Evolutionary conservation across 306 rosid species (phyloP), one percentile per base, ranked within the genome.

Genomic region (Spatholobus suberectus): DNA sequence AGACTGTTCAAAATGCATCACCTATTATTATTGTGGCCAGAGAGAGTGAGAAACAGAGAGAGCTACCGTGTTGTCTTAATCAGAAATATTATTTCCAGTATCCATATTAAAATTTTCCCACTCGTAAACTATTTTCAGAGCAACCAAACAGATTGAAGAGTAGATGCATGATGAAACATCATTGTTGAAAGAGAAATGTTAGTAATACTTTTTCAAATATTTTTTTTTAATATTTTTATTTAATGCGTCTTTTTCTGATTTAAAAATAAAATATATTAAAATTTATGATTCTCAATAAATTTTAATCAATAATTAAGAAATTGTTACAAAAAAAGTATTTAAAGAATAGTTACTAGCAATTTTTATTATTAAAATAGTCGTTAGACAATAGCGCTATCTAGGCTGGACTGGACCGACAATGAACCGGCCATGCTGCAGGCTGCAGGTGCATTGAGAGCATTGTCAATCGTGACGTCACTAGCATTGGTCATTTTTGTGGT

Each of bases 371-470:
- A 3, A 40, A 75, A n/a, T n/a, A n/a, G 57, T 4, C 1, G 83
- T 68, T 68, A 11, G 55, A 40, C 78, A 73, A 63, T 76, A 74
- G 57, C 57, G 52, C 58, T 47, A 43, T 68, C 71, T 29, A 68
- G 7, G 23, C 35, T 13, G 29, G 41, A 34, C 27, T 47, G 69
- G 51, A 52, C 61, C 69, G 61, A 74, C 76, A 75, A 5, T 29
- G n/a, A 67, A 66, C 70, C 81, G 76, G 20, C 38, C 78, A 23
- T 52, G 76, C 4, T 6, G 41, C 6, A 29, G 5, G 41, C 20
- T 17, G 5, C n/a, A 4, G 55, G 26, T 23, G 65, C 78, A 34
- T 34, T 18, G 29, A 35, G 29, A 73, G 1, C 67, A 59, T 32
- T 23, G 66, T 37, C 24, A 12, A 24, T 12, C 5, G 32, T 59